Evolutionary conservation across 371 early-diverging fungal genomes (phyloP).

Genomic region (Syncephalastrum sp.): DNA sequence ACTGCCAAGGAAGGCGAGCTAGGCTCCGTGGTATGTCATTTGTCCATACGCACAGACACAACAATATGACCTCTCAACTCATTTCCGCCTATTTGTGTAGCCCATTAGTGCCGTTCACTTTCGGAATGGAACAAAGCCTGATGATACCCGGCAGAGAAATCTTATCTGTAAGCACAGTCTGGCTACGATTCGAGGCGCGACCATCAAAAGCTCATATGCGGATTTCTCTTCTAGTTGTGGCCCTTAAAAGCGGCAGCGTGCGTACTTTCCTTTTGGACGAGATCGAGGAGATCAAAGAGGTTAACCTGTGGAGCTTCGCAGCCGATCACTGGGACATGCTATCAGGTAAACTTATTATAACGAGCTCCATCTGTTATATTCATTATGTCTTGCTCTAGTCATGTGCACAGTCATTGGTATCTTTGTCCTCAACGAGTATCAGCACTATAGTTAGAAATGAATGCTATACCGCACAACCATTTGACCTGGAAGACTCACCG

Average conservation of each 20-base stretch:
- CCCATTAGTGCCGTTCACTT: conserved; percentile 13
- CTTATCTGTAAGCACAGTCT: conserved; percentile 11
- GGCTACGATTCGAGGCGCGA: no score
- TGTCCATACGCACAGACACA: not conserved
- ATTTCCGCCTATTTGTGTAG: not conserved
- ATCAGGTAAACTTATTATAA: conserved; percentile 8
- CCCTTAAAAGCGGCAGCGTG: conserved; percentile 14
- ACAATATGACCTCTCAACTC: no score
- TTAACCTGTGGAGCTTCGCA: conserved; percentile 11
- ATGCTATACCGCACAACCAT: no score
- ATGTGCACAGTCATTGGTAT: conserved; percentile 9
- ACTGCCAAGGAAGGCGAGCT: conserved; percentile 12
- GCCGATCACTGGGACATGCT: conserved; percentile 16
- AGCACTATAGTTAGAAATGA: conserved; percentile 1
- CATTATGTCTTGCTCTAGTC: not conserved
- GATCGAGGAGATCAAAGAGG: conserved; percentile 8
- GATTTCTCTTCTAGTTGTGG: conserved; percentile 14
- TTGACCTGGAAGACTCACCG: no score
- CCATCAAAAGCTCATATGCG: not conserved
- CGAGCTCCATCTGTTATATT: not conserved
- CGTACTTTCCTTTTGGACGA: conserved; percentile 19
- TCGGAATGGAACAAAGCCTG: conserved; percentile 7
- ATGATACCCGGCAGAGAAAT: conserved; percentile 4
- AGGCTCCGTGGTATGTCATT: conserved; percentile 4
- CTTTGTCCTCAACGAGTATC: conserved; percentile 10